Conservation (phyloP, 768 basidiomycete genomes). For the Xerocomellus intermedius region DNA sequence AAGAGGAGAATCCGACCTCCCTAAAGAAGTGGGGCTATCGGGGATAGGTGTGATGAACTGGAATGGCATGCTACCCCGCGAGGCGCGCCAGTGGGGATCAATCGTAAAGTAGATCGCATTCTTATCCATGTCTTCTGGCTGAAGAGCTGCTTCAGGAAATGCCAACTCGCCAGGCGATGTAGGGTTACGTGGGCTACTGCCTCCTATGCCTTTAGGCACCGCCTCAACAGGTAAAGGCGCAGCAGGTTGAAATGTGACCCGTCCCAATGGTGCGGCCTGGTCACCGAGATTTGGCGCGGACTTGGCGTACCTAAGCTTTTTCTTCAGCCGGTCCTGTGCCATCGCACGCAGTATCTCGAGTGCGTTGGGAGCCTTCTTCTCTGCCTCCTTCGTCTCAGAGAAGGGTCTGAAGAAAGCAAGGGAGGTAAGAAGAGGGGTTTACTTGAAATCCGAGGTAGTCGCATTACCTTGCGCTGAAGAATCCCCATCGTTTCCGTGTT, state of each 20-base stretch:
- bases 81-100: slow-evolving; percentile 22
- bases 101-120: slow-evolving; percentile 31
- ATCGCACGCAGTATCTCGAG: slow-evolving; percentile 10
- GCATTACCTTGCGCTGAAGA: slow-evolving; percentile 22
- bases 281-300: slow-evolving; percentile 25
- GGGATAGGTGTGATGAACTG: slow-evolving; percentile 27
- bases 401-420: slow-evolving; percentile 9
- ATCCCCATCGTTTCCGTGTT: slow-evolving; percentile 15
- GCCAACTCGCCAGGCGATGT: neutral
- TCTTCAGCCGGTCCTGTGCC: slow-evolving; percentile 20
- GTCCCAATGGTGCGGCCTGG: neutral
- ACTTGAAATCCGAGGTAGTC: neutral
- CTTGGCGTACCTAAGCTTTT: slow-evolving; percentile 19
- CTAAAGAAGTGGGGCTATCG: slow-evolving; percentile 3
- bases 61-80: slow-evolving; percentile 21
- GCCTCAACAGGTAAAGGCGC: neutral
- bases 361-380: slow-evolving; percentile 5
- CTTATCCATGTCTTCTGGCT: slow-evolving; percentile 15
- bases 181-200: neutral
- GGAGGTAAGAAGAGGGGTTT: neutral
- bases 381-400: slow-evolving; percentile 2
- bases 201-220: neutral
- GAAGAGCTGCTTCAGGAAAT: neutral
- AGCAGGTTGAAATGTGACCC: neutral
- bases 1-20: slow-evolving; percentile 24